phyloP scores from a whole-genome alignment of 768 basidiomycete species.

The Chalciporus chontae region DNA sequence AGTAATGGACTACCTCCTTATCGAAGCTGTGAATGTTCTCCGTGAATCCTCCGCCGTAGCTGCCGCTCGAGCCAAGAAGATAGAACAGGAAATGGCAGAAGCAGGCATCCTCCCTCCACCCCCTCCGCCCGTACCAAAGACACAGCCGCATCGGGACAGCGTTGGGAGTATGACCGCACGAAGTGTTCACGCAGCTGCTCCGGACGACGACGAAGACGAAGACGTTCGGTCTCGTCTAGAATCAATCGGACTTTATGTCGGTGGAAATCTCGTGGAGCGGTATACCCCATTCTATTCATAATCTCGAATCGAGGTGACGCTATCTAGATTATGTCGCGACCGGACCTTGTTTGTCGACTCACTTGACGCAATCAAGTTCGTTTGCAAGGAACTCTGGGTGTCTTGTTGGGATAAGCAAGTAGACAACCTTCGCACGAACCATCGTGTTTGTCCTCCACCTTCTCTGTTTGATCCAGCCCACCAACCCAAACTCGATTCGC shows the following conservation, averaged over 20 bases:
- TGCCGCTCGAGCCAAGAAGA: constrained; percentile 56
- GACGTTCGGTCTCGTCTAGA: constrained; percentile 68
- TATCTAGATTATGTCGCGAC: constrained; percentile 67
- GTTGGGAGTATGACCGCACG: constrained; percentile 27
- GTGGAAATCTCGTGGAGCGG: constrained; percentile 84
- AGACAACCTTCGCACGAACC: constrained; percentile 93
- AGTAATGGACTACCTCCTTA: constrained; percentile 83
- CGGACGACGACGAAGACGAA: constrained; percentile 68
- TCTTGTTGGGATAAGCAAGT: constrained; percentile 94
- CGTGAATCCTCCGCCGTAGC: constrained; percentile 74
- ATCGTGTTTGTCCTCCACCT: constrained; percentile 56
- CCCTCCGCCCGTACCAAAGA: constrained; percentile 40
- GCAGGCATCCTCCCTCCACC: constrained; percentile 65
- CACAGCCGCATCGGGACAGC: constrained; percentile 32
- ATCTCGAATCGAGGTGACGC: neutral
- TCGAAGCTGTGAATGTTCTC: constrained; percentile 73
- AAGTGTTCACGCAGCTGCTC: neutral
- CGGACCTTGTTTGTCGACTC: constrained; percentile 75
- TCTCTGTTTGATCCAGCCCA: neutral
- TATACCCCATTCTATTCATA: constrained; percentile 24
- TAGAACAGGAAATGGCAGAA: constrained; percentile 77
- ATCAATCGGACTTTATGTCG: constrained; percentile 81
- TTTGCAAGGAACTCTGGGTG: constrained; percentile 95
- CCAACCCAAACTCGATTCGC: neutral
- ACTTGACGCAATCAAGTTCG: constrained; percentile 88